Conservation (phyloP, 2,329 filamentous ascomycete species). For the Pseudogymnoascus sp. region DNA sequence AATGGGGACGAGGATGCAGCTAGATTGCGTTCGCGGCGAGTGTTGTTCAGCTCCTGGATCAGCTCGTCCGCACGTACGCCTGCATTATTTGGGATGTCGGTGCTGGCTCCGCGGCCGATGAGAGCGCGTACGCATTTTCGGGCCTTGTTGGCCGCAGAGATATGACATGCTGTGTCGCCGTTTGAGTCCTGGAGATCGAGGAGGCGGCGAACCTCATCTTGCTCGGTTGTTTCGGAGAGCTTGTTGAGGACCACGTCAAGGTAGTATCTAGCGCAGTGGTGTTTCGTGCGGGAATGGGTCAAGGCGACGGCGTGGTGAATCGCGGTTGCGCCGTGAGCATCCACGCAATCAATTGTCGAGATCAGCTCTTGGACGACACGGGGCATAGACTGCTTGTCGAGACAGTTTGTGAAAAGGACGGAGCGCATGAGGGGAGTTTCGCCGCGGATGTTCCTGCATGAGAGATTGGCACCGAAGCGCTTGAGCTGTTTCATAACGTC, state of each 20-base stretch:
- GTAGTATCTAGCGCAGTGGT: constrained; percentile 86
- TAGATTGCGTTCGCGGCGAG: constrained; percentile 52
- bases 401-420: constrained; percentile 94
- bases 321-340: constrained; percentile 75
- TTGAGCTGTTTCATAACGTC: constrained; percentile 85
- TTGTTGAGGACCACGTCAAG: constrained; percentile 84
- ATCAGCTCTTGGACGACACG: constrained; percentile 75
- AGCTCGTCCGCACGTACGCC: constrained; percentile 79
- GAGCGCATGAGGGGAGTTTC: constrained; percentile 93
- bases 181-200: constrained; percentile 76
- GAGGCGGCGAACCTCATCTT: constrained; percentile 66
- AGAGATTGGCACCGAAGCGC: constrained; percentile 66
- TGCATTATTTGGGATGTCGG: constrained; percentile 72
- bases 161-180: constrained; percentile 76
- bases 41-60: constrained; percentile 66
- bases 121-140: constrained; percentile 80
- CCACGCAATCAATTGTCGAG: constrained; percentile 69
- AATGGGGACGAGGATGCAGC: constrained; percentile 65
- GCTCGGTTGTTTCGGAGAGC: constrained; percentile 68
- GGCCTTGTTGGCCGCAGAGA: constrained; percentile 72
- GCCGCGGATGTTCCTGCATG: constrained; percentile 60
- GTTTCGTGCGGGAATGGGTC: constrained; percentile 74
- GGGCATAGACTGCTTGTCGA: constrained; percentile 85
- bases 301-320: constrained; percentile 92
- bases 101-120: constrained; percentile 70